Conservation (phyloP, 2,329 filamentous ascomycete species). For the Fusarium cyanostomum region DNA sequence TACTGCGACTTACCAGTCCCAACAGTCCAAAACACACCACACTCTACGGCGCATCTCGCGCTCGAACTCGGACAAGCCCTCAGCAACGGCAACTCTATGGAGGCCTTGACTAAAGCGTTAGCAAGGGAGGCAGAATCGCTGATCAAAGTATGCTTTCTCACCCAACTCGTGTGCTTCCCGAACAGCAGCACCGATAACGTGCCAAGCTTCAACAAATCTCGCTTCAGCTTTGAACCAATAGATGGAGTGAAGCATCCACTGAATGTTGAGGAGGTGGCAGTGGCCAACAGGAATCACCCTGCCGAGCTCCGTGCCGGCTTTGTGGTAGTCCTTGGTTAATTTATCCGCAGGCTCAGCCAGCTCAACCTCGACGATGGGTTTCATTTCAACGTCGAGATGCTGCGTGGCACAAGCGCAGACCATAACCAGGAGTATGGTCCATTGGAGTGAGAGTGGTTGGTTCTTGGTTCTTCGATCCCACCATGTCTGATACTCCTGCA, state of each 20-base stretch:
- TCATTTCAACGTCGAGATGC: constrained; percentile 44
- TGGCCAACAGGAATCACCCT: constrained; percentile 46
- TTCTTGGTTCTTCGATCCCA: constrained; percentile 43
- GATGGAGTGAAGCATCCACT: constrained; percentile 48
- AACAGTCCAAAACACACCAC: constrained; percentile 50
- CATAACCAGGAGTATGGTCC: constrained; percentile 50
- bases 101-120: constrained; percentile 37
- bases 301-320: constrained; percentile 45
- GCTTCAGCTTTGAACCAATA: constrained; percentile 50
- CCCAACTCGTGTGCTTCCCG: constrained; percentile 48
- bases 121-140: neutral
- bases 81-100: constrained; percentile 41
- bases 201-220: constrained; percentile 49
- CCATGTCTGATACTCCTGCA: constrained; percentile 49
- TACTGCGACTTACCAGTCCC: constrained; percentile 47
- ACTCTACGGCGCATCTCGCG: constrained; percentile 48
- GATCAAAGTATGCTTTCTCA: neutral
- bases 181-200: constrained; percentile 47
- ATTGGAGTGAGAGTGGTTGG: constrained; percentile 46
- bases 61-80: constrained; percentile 46
- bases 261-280: constrained; percentile 47
- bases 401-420: constrained; percentile 50
- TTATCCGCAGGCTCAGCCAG: constrained; percentile 39
- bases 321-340: constrained; percentile 46
- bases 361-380: constrained; percentile 43